Conservation (phyloP, 2,329 filamentous ascomycete genomes). For the Aschersonia sp. region DNA sequence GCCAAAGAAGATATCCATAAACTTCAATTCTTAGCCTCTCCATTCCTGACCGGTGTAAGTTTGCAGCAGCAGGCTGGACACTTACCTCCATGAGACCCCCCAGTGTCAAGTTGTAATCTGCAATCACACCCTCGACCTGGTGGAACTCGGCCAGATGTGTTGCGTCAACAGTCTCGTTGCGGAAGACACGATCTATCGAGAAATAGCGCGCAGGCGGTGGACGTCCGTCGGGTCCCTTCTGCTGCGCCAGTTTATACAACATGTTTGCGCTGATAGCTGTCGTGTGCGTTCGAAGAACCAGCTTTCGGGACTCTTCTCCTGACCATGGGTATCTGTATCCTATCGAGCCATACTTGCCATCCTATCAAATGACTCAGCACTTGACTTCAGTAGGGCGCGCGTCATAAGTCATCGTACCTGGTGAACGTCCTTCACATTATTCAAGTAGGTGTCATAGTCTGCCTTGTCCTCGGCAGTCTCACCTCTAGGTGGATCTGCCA, state of each 20-base stretch:
- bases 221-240: slow-evolving; percentile 57
- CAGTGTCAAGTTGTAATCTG: slow-evolving; percentile 83
- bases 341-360: slow-evolving; percentile 85
- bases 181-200: slow-evolving; percentile 95
- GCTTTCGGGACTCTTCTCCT: slow-evolving; percentile 64
- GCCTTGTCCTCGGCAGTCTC: slow-evolving; percentile 34
- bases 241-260: slow-evolving; percentile 74
- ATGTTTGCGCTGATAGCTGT: slow-evolving; percentile 85
- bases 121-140: slow-evolving; percentile 96
- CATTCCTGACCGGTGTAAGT: background rate
- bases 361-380: slow-evolving; percentile 11
- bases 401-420: slow-evolving; percentile 24
- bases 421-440: slow-evolving; percentile 77
- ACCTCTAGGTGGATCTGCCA: slow-evolving; percentile 48
- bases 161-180: slow-evolving; percentile 92
- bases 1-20: slow-evolving; percentile 89
- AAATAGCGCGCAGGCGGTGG: slow-evolving; percentile 76
- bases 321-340: slow-evolving; percentile 95
- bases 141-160: slow-evolving; percentile 98
- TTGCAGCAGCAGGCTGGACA: background rate
- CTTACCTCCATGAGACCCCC: slow-evolving; percentile 65
- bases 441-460: slow-evolving; percentile 76
- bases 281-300: slow-evolving; percentile 92
- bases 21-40: slow-evolving; percentile 14
- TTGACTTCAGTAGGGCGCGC: too few species aligned